Evolutionary conservation across 768 basidiomycete genomes (phyloP).

Genomic region (Leccinum truebloodii): DNA sequence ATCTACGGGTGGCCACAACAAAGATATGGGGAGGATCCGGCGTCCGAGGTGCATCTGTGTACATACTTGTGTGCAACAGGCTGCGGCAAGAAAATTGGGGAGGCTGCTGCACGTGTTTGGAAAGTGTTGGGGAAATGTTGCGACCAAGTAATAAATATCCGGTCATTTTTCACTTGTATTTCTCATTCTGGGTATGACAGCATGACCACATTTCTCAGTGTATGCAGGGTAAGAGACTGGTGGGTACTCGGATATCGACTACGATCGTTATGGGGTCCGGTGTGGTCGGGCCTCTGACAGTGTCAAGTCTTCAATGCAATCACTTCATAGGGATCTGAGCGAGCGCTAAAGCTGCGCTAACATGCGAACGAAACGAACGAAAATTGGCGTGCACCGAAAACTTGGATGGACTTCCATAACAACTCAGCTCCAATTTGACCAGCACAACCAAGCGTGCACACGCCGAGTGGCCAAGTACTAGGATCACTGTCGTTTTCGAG

Average conservation of each 20-base stretch:
- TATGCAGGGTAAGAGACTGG: neutral
- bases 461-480: too few relatives aligned
- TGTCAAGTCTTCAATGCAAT: neutral
- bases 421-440: too few relatives aligned
- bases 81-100: neutral
- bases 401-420: too few relatives aligned
- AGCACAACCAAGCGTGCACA: too few relatives aligned
- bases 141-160: neutral
- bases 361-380: neutral
- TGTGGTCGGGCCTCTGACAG: too few relatives aligned
- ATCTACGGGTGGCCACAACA: neutral
- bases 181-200: too few relatives aligned
- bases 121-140: conserved; percentile 23
- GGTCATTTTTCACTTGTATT: neutral
- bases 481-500: too few relatives aligned
- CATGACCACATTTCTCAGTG: too few relatives aligned
- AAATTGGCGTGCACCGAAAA: neutral
- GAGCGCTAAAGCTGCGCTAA: too few relatives aligned
- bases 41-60: neutral
- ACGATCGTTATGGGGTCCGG: too few relatives aligned
- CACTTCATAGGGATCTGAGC: neutral
- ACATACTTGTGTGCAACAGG: neutral
- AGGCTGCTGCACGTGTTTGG: neutral
- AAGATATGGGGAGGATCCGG: neutral
- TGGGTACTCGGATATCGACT: neutral